Conservation (phyloP, 768 basidiomycete genomes). For the Agaricus subrufescens region DNA sequence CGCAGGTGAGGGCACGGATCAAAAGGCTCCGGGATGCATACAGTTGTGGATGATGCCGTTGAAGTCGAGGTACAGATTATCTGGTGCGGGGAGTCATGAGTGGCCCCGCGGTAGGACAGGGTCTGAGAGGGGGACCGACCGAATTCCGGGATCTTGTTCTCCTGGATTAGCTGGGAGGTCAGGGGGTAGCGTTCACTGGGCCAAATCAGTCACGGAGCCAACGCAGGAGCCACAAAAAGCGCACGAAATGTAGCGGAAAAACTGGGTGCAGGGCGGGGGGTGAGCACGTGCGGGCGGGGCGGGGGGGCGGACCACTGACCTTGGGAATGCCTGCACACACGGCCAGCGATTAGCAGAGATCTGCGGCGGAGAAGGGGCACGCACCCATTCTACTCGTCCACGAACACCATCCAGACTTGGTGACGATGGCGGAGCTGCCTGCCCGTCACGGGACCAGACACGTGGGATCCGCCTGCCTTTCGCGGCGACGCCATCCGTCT, state of each 20-base stretch:
- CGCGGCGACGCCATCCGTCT: too few relatives aligned
- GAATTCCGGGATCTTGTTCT: slow-evolving; percentile 99
- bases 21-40: slow-evolving; percentile 19
- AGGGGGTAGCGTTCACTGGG: slow-evolving; percentile 93
- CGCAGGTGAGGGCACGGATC: background rate
- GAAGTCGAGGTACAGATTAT: slow-evolving; percentile 92
- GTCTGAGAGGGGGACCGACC: slow-evolving; percentile 42
- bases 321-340: slow-evolving; percentile 52
- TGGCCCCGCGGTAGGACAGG: background rate
- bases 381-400: slow-evolving; percentile 10
- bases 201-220: background rate
- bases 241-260: slow-evolving; percentile 95
- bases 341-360: too few relatives aligned
- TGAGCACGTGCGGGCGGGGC: background rate
- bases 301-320: slow-evolving; percentile 46
- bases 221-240: slow-evolving; percentile 21
- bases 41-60: slow-evolving; percentile 92
- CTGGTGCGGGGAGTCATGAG: slow-evolving; percentile 30
- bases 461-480: too few relatives aligned
- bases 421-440: slow-evolving; percentile 7
- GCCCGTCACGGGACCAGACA: slow-evolving; percentile 5
- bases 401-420: slow-evolving; percentile 2
- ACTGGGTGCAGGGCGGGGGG: slow-evolving; percentile 41
- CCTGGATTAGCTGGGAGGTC: slow-evolving; percentile 95
- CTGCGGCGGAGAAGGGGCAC: background rate